Evolutionary conservation across 2,329 filamentous ascomycete genomes (phyloP).

Genomic region (Tolypocladium sp.): DNA sequence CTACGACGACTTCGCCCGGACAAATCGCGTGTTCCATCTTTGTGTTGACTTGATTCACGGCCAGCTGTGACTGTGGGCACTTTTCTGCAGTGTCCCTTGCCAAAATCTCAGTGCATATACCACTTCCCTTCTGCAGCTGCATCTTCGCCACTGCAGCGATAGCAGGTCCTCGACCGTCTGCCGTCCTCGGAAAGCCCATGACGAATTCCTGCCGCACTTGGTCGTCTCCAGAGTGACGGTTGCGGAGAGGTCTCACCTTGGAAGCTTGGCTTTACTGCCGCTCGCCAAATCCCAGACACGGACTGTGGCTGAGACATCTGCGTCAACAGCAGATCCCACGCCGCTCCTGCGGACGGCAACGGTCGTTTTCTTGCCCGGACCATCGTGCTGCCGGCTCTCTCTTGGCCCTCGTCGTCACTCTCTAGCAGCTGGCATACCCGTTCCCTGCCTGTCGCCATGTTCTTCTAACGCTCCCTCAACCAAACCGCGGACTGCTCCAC

Average conservation of each 20-base stretch:
- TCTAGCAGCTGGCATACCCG: not conserved
- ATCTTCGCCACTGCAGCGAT: not conserved
- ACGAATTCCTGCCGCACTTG: not conserved
- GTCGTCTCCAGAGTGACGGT: constrained; percentile 12
- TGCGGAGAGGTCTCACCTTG: constrained; percentile 5
- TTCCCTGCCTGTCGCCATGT: not conserved
- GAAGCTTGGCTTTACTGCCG: constrained; percentile 1
- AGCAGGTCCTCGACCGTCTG: not conserved
- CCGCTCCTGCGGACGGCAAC: not conserved
- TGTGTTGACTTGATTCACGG: not conserved
- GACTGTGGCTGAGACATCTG: constrained; percentile 13
- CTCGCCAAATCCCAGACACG: constrained; percentile 6
- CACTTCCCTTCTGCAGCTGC: not conserved
- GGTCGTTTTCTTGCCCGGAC: not conserved
- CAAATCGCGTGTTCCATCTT: not conserved
- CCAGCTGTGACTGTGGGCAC: not conserved
- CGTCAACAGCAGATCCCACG: constrained; percentile 3
- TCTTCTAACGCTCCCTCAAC: not conserved
- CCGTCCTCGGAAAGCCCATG: not conserved
- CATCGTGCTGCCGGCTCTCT: not conserved
- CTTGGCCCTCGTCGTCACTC: not conserved
- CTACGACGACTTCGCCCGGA: not conserved
- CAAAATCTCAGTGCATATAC: not conserved
- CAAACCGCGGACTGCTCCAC: not conserved
- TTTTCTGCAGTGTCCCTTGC: not conserved